phyloP scores from a whole-genome alignment of 2,329 filamentous ascomycete genomes.

The Lasiodiplodia gonubiensis region DNA sequence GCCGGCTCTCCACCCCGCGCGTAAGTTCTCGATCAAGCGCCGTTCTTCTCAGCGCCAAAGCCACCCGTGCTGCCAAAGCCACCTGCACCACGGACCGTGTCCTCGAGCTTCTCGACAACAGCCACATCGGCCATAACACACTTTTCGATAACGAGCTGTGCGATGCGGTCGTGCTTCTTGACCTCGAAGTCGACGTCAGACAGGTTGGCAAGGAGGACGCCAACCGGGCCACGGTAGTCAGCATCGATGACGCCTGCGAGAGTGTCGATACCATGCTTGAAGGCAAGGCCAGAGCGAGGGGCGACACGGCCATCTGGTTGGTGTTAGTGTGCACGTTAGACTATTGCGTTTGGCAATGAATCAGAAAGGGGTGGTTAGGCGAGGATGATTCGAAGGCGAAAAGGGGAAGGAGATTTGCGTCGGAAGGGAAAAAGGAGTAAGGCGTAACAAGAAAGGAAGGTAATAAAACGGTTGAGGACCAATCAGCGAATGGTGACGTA shows the following conservation, averaged over 20 bases:
- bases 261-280: slow-evolving; percentile 95
- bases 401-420: slow-evolving; percentile 21
- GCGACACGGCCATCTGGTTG: slow-evolving; percentile 81
- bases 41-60: slow-evolving; percentile 36
- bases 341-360: background rate
- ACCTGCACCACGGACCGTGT: slow-evolving; percentile 87
- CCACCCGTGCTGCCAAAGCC: slow-evolving; percentile 48
- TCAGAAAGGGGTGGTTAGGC: background rate
- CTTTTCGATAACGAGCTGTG: slow-evolving; percentile 91
- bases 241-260: slow-evolving; percentile 97
- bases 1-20: background rate
- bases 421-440: slow-evolving; percentile 4
- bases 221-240: slow-evolving; percentile 93
- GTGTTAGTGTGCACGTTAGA: background rate
- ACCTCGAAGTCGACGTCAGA: slow-evolving; percentile 80
- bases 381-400: background rate
- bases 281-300: slow-evolving; percentile 86
- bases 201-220: slow-evolving; percentile 95
- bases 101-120: slow-evolving; percentile 87
- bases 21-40: background rate
- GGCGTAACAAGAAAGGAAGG: background rate
- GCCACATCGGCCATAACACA: slow-evolving; percentile 91
- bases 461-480: background rate
- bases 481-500: slow-evolving; percentile 55
- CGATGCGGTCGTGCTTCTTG: slow-evolving; percentile 85